These are phyloP conservation scores for Paraphaeosphaeria sporulosa DNA, from an alignment of 2,329 filamentous ascomycete species.

Conservation along the genomic window DNA sequence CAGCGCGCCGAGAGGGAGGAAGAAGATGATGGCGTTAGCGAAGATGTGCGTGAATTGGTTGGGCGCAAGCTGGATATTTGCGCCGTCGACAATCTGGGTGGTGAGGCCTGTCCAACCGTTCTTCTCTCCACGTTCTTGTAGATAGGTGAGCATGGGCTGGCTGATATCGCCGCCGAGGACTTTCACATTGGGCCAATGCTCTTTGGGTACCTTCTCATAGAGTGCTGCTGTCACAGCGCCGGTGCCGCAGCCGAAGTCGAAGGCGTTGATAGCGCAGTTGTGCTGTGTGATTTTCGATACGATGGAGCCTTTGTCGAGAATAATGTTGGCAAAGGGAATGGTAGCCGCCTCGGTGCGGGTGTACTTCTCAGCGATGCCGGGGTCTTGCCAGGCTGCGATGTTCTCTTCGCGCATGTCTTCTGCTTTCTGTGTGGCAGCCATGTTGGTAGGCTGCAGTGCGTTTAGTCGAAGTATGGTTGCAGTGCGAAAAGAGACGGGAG, in stretches of 20 bases:
- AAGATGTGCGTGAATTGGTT: constrained; percentile 32
- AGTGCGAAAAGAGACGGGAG: background rate
- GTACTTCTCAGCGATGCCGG: constrained; percentile 28
- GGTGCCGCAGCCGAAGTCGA: constrained; percentile 38
- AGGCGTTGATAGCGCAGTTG: constrained; percentile 17
- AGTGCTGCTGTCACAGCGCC: constrained; percentile 31
- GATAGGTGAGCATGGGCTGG: constrained; percentile 28
- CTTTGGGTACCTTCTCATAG: constrained; percentile 22
- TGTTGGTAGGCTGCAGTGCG: background rate
- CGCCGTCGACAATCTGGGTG: constrained; percentile 27
- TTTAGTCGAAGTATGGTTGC: background rate
- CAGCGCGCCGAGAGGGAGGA: constrained; percentile 20
- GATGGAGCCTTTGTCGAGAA: constrained; percentile 22
- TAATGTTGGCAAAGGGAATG: constrained; percentile 23
- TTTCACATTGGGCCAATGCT: constrained; percentile 24
- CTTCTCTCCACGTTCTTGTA: constrained; percentile 20
- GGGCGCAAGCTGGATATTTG: constrained; percentile 20
- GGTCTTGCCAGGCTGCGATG: constrained; percentile 12
- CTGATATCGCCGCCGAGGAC: constrained; percentile 35
- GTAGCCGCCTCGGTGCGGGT: constrained; percentile 30
- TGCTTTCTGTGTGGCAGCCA: background rate
- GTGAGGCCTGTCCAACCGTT: constrained; percentile 30
- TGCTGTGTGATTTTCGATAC: constrained; percentile 1
- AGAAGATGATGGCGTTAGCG: constrained; percentile 33
- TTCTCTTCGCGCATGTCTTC: background rate